Conservation (phyloP, 345 rosid genomes). For the Populus davidiana region DNA sequence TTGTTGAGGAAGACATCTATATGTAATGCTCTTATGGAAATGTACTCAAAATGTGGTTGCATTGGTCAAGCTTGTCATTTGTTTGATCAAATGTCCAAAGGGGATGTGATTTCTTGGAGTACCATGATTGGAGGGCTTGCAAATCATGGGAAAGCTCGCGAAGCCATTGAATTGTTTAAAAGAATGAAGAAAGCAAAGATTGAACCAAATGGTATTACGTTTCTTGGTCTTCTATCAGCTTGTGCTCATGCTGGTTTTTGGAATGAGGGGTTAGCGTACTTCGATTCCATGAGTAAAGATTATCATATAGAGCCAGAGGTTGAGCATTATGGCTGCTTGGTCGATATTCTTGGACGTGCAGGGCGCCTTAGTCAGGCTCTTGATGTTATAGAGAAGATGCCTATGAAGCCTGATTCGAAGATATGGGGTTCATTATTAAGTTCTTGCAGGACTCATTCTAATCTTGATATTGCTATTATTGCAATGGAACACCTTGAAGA, state of each 20-base stretch:
- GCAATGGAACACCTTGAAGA: conserved; percentile 44
- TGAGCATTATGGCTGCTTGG: conserved; percentile 14
- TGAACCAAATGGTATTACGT: conserved; percentile 13
- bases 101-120: conserved; percentile 24
- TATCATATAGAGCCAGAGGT: conserved; percentile 8
- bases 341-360: conserved; percentile 20
- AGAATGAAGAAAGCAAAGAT: conserved; percentile 16
- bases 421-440: conserved; percentile 17
- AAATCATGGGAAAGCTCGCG: conserved; percentile 19
- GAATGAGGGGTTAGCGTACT: conserved; percentile 11
- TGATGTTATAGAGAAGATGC: conserved; percentile 5
- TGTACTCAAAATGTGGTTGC: conserved; percentile 25
- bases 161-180: conserved; percentile 19
- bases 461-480: conserved; percentile 16
- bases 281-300: conserved; percentile 11
- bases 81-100: conserved; percentile 10
- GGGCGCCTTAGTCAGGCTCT: conserved; percentile 8
- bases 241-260: conserved; percentile 22
- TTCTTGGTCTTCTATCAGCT: conserved; percentile 21
- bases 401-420: conserved; percentile 21
- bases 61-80: conserved; percentile 16
- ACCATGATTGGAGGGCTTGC: conserved; percentile 20
- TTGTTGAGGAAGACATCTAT: conserved; percentile 9
- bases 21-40: conserved; percentile 20
- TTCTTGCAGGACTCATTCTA: conserved; percentile 17